A percentile compares a stretch with the other conserved stretches of the same genome.
phyloP scores from a whole-genome alignment of 192 early-diverging fungal genomes.

The Funneliformis geosporum region DNA sequence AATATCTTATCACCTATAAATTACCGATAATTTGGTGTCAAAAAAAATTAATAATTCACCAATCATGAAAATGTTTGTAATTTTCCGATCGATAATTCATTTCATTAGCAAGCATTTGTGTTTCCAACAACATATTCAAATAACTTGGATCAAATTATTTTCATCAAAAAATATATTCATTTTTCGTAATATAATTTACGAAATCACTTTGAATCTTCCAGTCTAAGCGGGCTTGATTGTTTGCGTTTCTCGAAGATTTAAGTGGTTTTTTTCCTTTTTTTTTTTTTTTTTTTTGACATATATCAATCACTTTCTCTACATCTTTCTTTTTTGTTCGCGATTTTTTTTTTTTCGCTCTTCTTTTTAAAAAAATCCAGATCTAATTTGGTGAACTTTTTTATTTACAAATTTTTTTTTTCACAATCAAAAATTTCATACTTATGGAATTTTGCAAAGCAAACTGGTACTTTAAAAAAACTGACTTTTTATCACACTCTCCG shows the following conservation, averaged over 20 bases:
- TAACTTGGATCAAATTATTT: not conserved
- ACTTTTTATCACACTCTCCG: constrained; percentile 53
- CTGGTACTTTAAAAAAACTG: constrained; percentile 62
- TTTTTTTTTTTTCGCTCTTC: not conserved
- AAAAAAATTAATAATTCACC: too few species aligned
- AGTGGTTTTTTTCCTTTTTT: too few species aligned
- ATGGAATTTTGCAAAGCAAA: constrained; percentile 37
- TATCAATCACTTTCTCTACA: not conserved
- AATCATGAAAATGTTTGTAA: too few species aligned
- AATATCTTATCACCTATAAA: too few species aligned
- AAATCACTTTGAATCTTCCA: not conserved
- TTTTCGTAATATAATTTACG: not conserved
- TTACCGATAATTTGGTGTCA: too few species aligned
- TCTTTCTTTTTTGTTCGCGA: not conserved
- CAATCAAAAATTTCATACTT: not conserved
- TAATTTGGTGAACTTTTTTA: not conserved
- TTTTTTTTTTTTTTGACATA: not conserved
- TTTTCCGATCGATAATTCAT: too few species aligned
- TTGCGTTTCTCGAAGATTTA: not conserved
- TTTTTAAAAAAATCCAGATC: not conserved
- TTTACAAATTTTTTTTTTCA: too few species aligned
- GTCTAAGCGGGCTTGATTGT: not conserved
- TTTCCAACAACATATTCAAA: too few species aligned
- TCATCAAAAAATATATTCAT: not conserved
- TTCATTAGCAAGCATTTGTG: too few species aligned